Conservation (phyloP, 805 yeast genomes). For the Wickerhamomyces tratensis region DNA sequence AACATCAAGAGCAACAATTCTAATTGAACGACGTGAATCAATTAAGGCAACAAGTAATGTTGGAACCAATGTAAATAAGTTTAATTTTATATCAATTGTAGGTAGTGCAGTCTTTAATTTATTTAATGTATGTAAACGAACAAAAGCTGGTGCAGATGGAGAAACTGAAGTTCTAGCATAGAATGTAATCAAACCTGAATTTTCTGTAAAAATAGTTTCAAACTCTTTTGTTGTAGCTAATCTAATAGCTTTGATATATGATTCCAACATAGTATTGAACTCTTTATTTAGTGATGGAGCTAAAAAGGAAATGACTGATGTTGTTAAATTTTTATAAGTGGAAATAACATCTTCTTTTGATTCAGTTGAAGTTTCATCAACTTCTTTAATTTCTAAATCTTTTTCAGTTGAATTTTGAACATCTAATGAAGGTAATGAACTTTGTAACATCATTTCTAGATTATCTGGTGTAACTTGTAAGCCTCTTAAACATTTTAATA, state of each 20-base stretch:
- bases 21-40: conserved; percentile 40
- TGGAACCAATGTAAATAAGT: conserved; percentile 50
- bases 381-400: conserved; percentile 16
- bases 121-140: conserved; percentile 40
- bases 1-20: conserved; percentile 31
- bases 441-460: conserved; percentile 59
- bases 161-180: conserved; percentile 47
- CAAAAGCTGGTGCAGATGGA: conserved; percentile 46
- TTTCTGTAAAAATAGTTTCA: conserved; percentile 25
- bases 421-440: conserved; percentile 34
- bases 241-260: conserved; percentile 35
- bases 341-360: conserved; percentile 7
- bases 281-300: conserved; percentile 23
- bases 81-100: conserved; percentile 26
- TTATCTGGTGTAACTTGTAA: conserved; percentile 28
- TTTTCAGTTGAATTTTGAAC: conserved; percentile 12
- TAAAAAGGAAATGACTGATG: conserved; percentile 25
- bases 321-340: conserved; percentile 7
- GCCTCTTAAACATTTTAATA: conserved; percentile 28
- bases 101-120: conserved; percentile 25
- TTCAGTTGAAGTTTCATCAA: not conserved
- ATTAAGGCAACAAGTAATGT: conserved; percentile 42
- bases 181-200: conserved; percentile 44
- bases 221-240: conserved; percentile 14
- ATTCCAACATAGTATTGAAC: conserved; percentile 31